A percentile compares a stretch with the other conserved stretches of the same genome.
Conservation (phyloP, 768 basidiomycete species). For the Rhodotorula sphaerocarpa region DNA sequence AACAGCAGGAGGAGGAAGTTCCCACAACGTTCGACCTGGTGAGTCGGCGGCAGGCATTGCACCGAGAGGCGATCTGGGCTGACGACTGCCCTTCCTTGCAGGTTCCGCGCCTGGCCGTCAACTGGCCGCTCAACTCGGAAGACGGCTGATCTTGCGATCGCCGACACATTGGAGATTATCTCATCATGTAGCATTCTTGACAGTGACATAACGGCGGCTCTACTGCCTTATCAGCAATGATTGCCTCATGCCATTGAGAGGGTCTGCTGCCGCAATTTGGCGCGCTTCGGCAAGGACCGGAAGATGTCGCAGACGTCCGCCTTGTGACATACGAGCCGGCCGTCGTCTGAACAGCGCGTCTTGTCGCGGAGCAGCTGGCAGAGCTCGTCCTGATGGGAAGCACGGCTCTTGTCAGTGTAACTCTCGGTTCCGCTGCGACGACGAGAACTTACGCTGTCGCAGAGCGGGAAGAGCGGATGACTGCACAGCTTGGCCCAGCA, state of each 20-base stretch:
- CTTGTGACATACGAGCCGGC: constrained; percentile 29
- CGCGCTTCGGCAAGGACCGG: constrained; percentile 22
- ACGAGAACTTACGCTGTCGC: constrained; percentile 15
- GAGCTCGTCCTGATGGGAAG: constrained; percentile 29
- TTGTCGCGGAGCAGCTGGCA: constrained; percentile 27
- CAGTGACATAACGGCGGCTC: too few species aligned
- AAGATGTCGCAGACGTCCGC: constrained; percentile 31
- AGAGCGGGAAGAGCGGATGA: constrained; percentile 29
- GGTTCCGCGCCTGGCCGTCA: constrained; percentile 17
- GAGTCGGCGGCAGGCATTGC: not conserved
- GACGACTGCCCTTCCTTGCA: not conserved
- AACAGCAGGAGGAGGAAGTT: constrained; percentile 26
- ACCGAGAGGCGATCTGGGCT: not conserved
- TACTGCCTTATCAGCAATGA: too few species aligned
- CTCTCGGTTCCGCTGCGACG: not conserved
- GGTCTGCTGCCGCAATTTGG: constrained; percentile 3
- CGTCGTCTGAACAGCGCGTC: constrained; percentile 31
- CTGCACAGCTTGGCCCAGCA: constrained; percentile 33
- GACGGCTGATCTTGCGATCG: constrained; percentile 18
- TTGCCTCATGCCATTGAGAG: not conserved
- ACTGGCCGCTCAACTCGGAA: constrained; percentile 7
- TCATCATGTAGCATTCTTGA: too few species aligned
- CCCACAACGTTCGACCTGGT: constrained; percentile 10
- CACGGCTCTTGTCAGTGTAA: too few species aligned
- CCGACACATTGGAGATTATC: too few species aligned